Base-by-base conservation (phyloP, 2,329 filamentous ascomycete genomes). In the Gaeumannomyces tritici region DNA sequence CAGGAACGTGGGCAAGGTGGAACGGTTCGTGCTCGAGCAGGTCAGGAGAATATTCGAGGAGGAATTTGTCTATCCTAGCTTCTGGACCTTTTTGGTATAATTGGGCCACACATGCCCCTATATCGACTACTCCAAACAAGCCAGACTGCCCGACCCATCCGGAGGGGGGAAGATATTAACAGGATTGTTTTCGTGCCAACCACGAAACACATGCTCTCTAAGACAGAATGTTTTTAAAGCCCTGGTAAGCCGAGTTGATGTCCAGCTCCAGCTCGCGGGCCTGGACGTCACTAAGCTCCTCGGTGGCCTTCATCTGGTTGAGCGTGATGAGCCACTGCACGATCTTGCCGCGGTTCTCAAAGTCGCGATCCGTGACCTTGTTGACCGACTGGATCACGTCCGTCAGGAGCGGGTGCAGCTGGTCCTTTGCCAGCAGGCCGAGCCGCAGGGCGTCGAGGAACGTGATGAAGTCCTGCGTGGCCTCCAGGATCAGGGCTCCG, bases 1-100 rank as follows among this genome's bases (percentile, higher is more conserved):
- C 64, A 98, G 97, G 81, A 99, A 99, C 73, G 93, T 99, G 60
- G 93, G 95, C 64, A 99, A 99, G 80, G 95, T 99, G 63, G 95
- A 99, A 78, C 89, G 91, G 70, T 99, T 99, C 73, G 91, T 99
- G 63, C 81, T 99, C 64, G 93, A 98, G 73, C 93, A 98, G 76
- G 95, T 99, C 65, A 87, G 93, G 72, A 85, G 92, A 71, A 98
- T 99, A 69, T 98, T 99, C 71, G 95, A 99, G 76, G 95, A 98
- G 72, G 95, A 99, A 74, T 95, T 98, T 77, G 93, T 98, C 65
- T 98, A 96, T 77, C 95, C 95, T 57, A 97, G 93, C 75, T 98
- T 96, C 75, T 98, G 93, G 93, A 98, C 93, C 0, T 97, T 98
- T 74, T 78, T 99, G 69, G 88, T 98, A 57, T 96, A 11, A 56